Percentiles rank a stretch among this genome's conserved stretches.
These are phyloP conservation scores for Erysimum cheiranthoides DNA, from an alignment of 345 rosid species.

Conservation along the genomic window DNA sequence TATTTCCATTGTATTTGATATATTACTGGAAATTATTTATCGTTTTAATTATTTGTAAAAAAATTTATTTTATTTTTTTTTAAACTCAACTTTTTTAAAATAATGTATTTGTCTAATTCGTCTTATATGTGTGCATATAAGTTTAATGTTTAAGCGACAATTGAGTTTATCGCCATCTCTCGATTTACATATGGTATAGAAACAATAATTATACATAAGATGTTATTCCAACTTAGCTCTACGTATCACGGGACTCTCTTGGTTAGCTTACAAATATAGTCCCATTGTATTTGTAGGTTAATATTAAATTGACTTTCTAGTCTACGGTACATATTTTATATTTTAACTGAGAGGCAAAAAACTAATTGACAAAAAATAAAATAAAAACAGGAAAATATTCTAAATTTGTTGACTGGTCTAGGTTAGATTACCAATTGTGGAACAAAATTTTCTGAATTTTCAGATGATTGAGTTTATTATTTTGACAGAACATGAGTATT, in stretches of 20 bases:
- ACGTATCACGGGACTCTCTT: constrained; percentile 27
- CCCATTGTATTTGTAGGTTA: background rate
- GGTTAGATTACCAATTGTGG: background rate
- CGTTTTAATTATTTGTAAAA: no score
- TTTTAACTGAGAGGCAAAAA: background rate
- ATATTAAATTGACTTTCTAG: background rate
- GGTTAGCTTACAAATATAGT: background rate
- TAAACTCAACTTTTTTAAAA: no score
- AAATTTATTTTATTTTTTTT: no score
- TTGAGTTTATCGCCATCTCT: background rate
- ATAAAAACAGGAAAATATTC: background rate
- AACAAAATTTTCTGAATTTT: no score
- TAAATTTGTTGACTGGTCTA: no score
- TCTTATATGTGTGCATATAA: background rate
- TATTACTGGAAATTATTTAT: no score
- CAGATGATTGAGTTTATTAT: no score
- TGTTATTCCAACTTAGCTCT: background rate
- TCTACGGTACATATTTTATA: background rate
- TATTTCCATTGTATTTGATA: no score
- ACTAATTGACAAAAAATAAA: no score
- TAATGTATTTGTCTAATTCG: no score
- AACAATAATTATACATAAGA: background rate
- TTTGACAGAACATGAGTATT: no score
- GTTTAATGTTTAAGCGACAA: background rate
- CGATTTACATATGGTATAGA: background rate